Evolutionary conservation across 2,329 filamentous ascomycete genomes (phyloP), one percentile per base, ranked within the genome.

Genomic region (Scedosporium minutisporum): DNA sequence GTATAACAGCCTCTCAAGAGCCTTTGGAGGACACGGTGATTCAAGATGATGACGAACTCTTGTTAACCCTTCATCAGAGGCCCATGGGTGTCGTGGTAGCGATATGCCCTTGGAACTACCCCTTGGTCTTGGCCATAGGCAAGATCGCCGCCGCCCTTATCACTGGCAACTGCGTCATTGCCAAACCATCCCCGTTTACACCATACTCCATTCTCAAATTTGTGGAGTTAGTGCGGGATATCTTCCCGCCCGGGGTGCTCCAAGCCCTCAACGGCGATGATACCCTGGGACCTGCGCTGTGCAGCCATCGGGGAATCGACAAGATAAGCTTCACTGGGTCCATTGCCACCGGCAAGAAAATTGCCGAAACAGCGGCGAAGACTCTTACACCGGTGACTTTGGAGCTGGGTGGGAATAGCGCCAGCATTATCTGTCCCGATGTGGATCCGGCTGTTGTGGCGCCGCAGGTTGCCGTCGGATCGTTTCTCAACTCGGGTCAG

Each of bases 321-420:
- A 88, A 86, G 76, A 81, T 88, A 68, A 79, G 77, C 66, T 88
- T 88, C 72, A 88, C 86, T 0, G 85, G 86, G 2, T 86, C 82
- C 12, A 82, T 77, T 6, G 75, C 77, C 0, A 86, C 82, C 0
- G 85, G 85, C 7, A 87, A 86, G 75, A 80, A 79, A 70, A 81
- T 88, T 62, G 80, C 85, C 77, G 78, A 78, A 62, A 79, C 76
- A 14, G 79, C 78, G 61, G 76, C 80, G 23, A 78, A 79, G 69
- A 84, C 82, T 0, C 72, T 88, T 29, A 87, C 87, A 76, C 76
- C 83, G 48, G 78, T 85, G n/a, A 85, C 82, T 1, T 77, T 87
- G 16, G 85, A 87, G 70, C 77, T 87, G 25, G 82, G 84, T 46
- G 84, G 84, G 41, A 87, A 87, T 67, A 83, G 87, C 64, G 78